phyloP scores from a whole-genome alignment of 2,329 filamentous ascomycete species.

The Rutstroemia sp. region DNA sequence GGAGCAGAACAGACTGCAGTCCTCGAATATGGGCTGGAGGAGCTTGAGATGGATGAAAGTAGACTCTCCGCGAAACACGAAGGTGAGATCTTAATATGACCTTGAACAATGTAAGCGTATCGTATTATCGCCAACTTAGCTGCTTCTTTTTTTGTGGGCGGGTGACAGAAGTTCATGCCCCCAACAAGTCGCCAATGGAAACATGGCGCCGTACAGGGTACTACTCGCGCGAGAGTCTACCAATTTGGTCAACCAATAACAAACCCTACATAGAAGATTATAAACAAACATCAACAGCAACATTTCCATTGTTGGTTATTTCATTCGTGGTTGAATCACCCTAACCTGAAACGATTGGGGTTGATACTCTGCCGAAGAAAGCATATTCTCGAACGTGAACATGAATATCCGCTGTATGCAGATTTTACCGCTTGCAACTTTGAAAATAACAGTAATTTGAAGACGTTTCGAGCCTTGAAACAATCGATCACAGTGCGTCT shows the following conservation, averaged over 20 bases:
- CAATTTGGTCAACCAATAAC: background rate
- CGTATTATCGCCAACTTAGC: background rate
- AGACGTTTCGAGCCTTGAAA: background rate
- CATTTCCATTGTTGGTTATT: background rate
- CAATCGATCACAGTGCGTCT: background rate
- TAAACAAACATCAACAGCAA: background rate
- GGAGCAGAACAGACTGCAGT: background rate
- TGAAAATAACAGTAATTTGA: background rate
- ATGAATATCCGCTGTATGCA: background rate
- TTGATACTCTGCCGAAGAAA: background rate
- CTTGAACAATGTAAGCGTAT: background rate
- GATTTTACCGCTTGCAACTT: background rate
- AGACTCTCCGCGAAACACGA: too few relatives aligned
- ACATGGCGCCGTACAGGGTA: background rate
- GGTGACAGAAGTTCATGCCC: background rate
- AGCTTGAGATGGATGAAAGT: too few relatives aligned
- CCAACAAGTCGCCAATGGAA: slow-evolving; percentile 2
- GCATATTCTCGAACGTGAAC: background rate
- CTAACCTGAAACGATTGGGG: background rate
- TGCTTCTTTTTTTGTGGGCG: background rate
- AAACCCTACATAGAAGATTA: background rate
- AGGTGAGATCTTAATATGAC: background rate
- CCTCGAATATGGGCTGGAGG: too few relatives aligned
- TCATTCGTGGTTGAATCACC: background rate
- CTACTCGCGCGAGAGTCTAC: background rate